Evolutionary conservation across 805 yeast species (phyloP), one percentile per base, ranked within the genome.

Genomic region (Yamadazyma sp.): DNA sequence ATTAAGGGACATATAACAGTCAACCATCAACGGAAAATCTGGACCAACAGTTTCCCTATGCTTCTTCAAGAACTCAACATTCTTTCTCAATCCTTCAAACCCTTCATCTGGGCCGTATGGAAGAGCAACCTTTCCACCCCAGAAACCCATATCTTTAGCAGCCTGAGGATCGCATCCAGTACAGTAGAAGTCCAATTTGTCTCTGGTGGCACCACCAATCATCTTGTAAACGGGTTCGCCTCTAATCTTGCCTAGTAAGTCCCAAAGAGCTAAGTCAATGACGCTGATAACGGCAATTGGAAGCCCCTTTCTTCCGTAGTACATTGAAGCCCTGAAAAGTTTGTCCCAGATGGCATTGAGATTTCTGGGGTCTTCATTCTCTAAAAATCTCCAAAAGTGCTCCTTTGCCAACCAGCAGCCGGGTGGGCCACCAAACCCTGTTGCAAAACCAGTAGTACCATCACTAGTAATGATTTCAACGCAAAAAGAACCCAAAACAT

Each of bases 51-150:
- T 42, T 35, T 68, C 59, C 35, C 78, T 61, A 47, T 71, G 75
- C 39, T 64, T 60, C 18, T 53, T 54, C 30, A 72, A 56, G 47
- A 70, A 71, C 45, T 64, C 73, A 45, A 71, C 68, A 39, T 72
- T 71, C 53, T 71, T 70, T 35, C 55, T 51, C 32, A 72, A 53
- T 13, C 77, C 77, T 36, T 44, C 60, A 44, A 60, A 67, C n/a
- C 77, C 77, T 49, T 72, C 77, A 48, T 66, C 75, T 11, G 77
- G 75, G 14, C 76, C 72, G 44, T 56, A 70, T 30, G 77, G 77
- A 31, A 72, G 60, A 1, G 77, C 73, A 32, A 72, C 77, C 47
- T 72, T 72, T 29, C 73, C 77, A 43, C 77, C 77, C 73, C 75
- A 71, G 61, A 72, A 72, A 14, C 77, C 77, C 73, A 70, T 65